These are phyloP conservation scores for Aquilaria yunnanensis DNA, from an alignment of 345 rosid genomes.

Conservation along the genomic window DNA sequence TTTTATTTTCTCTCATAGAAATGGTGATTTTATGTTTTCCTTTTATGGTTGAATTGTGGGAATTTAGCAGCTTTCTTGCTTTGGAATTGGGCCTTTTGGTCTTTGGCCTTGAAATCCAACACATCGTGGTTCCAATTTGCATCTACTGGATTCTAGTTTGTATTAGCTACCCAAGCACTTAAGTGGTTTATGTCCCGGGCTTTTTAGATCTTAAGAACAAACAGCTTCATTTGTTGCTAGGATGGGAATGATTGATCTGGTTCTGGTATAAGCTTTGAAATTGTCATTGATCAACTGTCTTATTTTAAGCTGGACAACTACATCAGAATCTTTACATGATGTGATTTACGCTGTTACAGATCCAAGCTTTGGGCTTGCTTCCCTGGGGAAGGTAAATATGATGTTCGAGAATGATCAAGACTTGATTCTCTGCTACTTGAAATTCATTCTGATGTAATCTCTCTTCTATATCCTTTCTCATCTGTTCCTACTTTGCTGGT, in stretches of 20 bases:
- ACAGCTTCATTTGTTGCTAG: neutral
- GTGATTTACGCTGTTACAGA: slow-evolving; percentile 30
- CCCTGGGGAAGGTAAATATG: slow-evolving; percentile 66
- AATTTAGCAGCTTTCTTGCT: no score
- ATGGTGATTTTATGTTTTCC: neutral
- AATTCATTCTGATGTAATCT: slow-evolving; percentile 62
- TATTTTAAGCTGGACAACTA: no score
- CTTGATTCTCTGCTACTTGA: slow-evolving; percentile 68
- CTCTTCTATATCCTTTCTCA: neutral
- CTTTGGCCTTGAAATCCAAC: no score
- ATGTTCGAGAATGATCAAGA: slow-evolving; percentile 69
- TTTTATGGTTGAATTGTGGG: no score
- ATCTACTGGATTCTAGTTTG: neutral
- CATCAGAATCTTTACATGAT: neutral
- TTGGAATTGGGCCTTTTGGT: no score
- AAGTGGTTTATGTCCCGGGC: no score
- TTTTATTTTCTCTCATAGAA: neutral
- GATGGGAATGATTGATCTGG: slow-evolving; percentile 1
- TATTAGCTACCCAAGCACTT: no score
- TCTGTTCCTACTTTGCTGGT: no score
- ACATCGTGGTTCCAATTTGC: no score
- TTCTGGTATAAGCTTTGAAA: no score
- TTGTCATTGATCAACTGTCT: no score
- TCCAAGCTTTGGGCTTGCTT: slow-evolving; percentile 71
- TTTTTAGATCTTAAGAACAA: no score